A percentile compares a stretch with the other conserved stretches of the same genome.
Evolutionary conservation across 495 filamentous ascomycete species (phyloP).

Genomic region (Xylaria flabelliformis): DNA sequence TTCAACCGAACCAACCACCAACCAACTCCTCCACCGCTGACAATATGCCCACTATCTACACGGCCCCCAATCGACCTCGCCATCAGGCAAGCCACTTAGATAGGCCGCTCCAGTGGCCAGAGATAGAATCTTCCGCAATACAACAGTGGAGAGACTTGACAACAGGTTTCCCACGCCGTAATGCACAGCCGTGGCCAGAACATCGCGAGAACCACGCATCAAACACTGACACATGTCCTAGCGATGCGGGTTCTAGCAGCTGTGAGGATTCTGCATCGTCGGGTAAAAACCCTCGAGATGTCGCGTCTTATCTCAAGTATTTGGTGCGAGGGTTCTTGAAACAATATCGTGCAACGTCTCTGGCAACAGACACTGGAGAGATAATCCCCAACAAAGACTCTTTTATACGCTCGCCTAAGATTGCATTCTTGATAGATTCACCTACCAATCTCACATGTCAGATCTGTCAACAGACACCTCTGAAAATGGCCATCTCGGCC

Average conservation of each 20-base stretch:
- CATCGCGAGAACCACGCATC: not conserved
- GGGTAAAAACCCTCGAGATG: slow-evolving; percentile 3
- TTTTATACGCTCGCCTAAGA: slow-evolving; percentile 33
- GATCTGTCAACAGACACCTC: slow-evolving; percentile 28
- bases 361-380: not conserved
- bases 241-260: slow-evolving; percentile 2
- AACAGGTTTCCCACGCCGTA: not conserved
- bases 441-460: slow-evolving; percentile 32
- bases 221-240: not conserved
- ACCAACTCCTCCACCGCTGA: not conserved
- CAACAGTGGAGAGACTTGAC: slow-evolving; percentile 13
- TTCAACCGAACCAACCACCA: not conserved
- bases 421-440: slow-evolving; percentile 35
- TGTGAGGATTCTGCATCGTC: not conserved
- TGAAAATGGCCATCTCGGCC: slow-evolving; percentile 9
- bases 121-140: not conserved
- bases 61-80: not conserved
- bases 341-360: not conserved
- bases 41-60: not conserved
- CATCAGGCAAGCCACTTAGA: not conserved
- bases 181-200: not conserved
- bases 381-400: slow-evolving; percentile 5
- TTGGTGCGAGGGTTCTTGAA: slow-evolving; percentile 14
- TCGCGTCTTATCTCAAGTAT: slow-evolving; percentile 17
- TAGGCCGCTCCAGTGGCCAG: not conserved